These are phyloP conservation scores for Trichoderma orchidacearum DNA, from an alignment of 495 filamentous ascomycete genomes.

Conservation along the genomic window DNA sequence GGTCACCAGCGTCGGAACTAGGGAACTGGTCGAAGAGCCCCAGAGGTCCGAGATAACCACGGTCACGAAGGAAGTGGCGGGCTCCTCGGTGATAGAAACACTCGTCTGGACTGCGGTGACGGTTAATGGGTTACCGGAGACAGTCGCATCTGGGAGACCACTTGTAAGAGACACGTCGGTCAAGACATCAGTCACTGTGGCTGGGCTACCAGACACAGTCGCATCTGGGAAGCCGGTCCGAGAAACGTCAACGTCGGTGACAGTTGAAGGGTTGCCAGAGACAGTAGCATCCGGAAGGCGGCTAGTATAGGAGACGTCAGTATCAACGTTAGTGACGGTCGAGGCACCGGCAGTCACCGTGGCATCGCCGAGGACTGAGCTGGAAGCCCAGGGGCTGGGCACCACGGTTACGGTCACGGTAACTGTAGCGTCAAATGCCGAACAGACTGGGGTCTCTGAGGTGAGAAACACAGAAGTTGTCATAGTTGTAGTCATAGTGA, in stretches of 20 bases:
- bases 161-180: background rate
- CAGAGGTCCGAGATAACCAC: background rate
- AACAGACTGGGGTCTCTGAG: conserved; percentile 1
- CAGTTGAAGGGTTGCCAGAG: background rate
- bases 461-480: background rate
- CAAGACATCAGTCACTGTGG: background rate
- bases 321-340: conserved; percentile 2
- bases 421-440: background rate
- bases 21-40: background rate
- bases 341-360: background rate
- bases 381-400: conserved; percentile 3
- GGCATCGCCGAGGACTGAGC: background rate
- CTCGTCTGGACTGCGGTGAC: conserved; percentile 9
- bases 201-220: background rate
- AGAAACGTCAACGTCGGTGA: conserved; percentile 6
- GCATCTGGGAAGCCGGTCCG: conserved; percentile 1
- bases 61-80: background rate
- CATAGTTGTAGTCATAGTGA: conserved; percentile 3
- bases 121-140: conserved; percentile 1
- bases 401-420: conserved; percentile 6
- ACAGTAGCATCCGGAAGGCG: conserved; percentile 1
- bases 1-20: background rate
- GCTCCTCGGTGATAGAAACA: background rate
- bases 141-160: conserved; percentile 2
- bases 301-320: background rate